Conservation (phyloP, 2,329 filamentous ascomycete genomes). For the Aspergillus quadricinctus region DNA sequence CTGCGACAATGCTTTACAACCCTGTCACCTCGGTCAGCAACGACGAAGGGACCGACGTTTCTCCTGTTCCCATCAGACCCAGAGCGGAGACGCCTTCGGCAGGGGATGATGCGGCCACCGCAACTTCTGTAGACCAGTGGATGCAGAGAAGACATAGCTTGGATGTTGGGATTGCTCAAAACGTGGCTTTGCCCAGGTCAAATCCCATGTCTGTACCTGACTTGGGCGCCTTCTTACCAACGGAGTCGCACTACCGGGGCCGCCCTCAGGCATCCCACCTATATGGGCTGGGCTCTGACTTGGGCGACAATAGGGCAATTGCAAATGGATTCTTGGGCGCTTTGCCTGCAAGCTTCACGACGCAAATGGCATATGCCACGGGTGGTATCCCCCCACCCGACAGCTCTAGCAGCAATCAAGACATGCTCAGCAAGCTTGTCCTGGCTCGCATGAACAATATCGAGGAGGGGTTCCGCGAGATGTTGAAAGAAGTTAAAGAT, state of each 20-base stretch:
- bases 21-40: slow-evolving; percentile 50
- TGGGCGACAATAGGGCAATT: slow-evolving; percentile 59
- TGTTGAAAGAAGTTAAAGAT: slow-evolving; percentile 74
- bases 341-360: slow-evolving; percentile 72
- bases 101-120: slow-evolving; percentile 38
- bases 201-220: slow-evolving; percentile 55
- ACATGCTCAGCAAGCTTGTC: slow-evolving; percentile 74
- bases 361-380: slow-evolving; percentile 71
- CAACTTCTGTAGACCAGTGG: slow-evolving; percentile 31
- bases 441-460: slow-evolving; percentile 88
- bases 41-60: slow-evolving; percentile 35
- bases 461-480: slow-evolving; percentile 83
- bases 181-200: slow-evolving; percentile 51
- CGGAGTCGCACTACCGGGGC: slow-evolving; percentile 33
- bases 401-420: slow-evolving; percentile 53
- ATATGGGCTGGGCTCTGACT: slow-evolving; percentile 69
- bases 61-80: slow-evolving; percentile 16
- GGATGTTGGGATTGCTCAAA: slow-evolving; percentile 47
- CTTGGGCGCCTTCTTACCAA: slow-evolving; percentile 50
- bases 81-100: slow-evolving; percentile 28
- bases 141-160: slow-evolving; percentile 41
- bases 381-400: slow-evolving; percentile 52
- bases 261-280: slow-evolving; percentile 61
- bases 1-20: slow-evolving; percentile 79
- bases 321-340: slow-evolving; percentile 59